Conservation (phyloP, 495 filamentous ascomycete genomes). For the Daldinia concentrica region DNA sequence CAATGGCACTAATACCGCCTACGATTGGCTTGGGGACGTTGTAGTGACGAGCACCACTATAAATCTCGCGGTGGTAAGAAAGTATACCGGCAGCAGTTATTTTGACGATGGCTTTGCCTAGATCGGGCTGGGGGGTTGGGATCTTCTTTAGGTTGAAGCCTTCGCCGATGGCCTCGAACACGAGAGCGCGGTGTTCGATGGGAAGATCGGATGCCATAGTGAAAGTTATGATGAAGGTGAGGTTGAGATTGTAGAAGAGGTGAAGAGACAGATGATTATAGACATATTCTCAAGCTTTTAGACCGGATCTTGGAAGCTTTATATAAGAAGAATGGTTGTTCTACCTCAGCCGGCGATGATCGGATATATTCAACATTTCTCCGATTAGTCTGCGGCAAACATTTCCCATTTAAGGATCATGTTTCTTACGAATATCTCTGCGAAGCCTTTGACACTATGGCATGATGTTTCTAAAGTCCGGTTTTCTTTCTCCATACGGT, state of each 20-base stretch:
- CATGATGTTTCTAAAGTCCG: background rate
- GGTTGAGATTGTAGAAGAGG: background rate
- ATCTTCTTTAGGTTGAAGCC: constrained; percentile 44
- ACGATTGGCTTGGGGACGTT: constrained; percentile 40
- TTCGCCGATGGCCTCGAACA: constrained; percentile 35
- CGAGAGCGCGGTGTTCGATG: constrained; percentile 43
- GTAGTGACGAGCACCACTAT: constrained; percentile 46
- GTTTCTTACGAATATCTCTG: background rate
- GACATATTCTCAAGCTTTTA: background rate
- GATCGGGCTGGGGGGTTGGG: constrained; percentile 44
- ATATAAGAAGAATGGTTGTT: background rate
- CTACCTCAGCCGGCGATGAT: constrained; percentile 10
- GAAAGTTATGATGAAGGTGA: background rate
- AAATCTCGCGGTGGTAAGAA: constrained; percentile 47
- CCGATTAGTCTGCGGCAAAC: background rate
- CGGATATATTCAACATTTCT: constrained; percentile 24
- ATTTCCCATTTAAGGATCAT: background rate
- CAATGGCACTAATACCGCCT: constrained; percentile 52
- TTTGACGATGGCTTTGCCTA: constrained; percentile 48
- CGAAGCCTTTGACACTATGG: background rate
- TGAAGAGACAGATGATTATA: background rate
- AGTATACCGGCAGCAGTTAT: constrained; percentile 43
- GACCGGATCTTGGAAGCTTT: background rate
- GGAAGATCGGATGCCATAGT: constrained; percentile 41
- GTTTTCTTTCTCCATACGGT: background rate